Conservation (phyloP, 2,329 filamentous ascomycete species). For the Penicillium sp. region DNA sequence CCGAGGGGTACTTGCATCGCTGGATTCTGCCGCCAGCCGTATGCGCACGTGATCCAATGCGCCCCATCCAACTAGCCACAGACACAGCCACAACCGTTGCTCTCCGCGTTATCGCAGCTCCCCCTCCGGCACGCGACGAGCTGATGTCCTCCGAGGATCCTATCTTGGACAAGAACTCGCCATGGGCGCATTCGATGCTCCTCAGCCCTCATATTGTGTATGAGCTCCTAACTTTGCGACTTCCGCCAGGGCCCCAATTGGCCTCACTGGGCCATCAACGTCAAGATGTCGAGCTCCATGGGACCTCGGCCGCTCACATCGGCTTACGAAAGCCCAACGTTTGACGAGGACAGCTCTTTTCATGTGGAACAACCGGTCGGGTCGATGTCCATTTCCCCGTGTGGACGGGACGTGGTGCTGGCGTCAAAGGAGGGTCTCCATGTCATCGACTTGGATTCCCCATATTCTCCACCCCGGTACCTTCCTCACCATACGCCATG, state of each 20-base stretch:
- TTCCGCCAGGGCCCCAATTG: conserved; percentile 8
- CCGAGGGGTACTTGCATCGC: conserved; percentile 29
- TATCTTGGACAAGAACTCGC: not conserved
- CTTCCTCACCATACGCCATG: conserved; percentile 85
- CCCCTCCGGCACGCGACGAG: conserved; percentile 9
- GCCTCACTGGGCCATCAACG: conserved; percentile 8
- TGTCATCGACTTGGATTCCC: conserved; percentile 88
- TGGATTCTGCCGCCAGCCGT: conserved; percentile 22
- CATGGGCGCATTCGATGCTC: conserved; percentile 1
- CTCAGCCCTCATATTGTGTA: not conserved
- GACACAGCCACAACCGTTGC: conserved; percentile 20
- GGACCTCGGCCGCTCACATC: conserved; percentile 44
- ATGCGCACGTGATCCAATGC: conserved; percentile 6
- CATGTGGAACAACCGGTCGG: conserved; percentile 77
- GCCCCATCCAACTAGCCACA: conserved; percentile 3
- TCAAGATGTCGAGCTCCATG: conserved; percentile 36
- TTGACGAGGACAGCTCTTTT: conserved; percentile 80
- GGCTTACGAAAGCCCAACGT: conserved; percentile 82
- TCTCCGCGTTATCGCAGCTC: conserved; percentile 20
- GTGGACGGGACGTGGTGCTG: conserved; percentile 83
- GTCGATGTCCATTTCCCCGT: conserved; percentile 89
- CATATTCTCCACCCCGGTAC: conserved; percentile 80
- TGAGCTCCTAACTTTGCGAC: conserved; percentile 1
- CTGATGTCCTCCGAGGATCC: not conserved
- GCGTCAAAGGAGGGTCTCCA: conserved; percentile 87